Conservation (phyloP, 2,329 filamentous ascomycete species). For the Ophiostoma australiae region DNA sequence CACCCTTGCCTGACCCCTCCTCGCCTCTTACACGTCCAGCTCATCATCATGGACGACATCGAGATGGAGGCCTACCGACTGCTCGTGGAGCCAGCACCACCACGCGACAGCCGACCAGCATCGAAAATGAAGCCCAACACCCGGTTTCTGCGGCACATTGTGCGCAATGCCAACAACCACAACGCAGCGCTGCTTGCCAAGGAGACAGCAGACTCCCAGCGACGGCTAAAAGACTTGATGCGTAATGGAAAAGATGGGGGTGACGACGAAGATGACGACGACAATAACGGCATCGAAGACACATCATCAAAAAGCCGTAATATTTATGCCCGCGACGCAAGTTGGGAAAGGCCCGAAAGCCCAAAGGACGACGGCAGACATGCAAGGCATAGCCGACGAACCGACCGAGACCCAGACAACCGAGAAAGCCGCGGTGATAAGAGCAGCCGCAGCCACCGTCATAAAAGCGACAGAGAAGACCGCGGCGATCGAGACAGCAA, state of each 20-base stretch:
- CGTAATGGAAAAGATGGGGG: not conserved
- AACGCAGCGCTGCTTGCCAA: constrained; percentile 82
- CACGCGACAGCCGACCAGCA: constrained; percentile 47
- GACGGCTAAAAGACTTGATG: constrained; percentile 59
- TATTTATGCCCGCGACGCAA: not conserved
- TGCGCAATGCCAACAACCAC: constrained; percentile 81
- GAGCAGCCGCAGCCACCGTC: not conserved
- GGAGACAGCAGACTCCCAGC: constrained; percentile 73
- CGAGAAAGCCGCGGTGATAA: not conserved
- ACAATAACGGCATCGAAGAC: not conserved
- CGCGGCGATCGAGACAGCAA: not conserved
- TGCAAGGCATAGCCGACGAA: not conserved
- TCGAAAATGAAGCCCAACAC: constrained; percentile 84
- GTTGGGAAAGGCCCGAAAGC: not conserved
- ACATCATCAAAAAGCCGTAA: not conserved
- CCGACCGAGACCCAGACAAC: not conserved
- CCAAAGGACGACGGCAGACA: not conserved
- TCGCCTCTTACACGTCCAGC: not conserved
- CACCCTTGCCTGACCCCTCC: not conserved
- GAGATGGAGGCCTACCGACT: constrained; percentile 23
- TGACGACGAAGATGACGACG: not conserved
- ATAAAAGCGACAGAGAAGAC: not conserved
- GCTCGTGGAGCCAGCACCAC: constrained; percentile 20
- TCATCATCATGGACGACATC: constrained; percentile 21
- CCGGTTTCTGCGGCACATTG: constrained; percentile 79